A percentile compares a stretch with the other conserved stretches of the same genome.
Conservation (phyloP, 306 rosid genomes). For the Cicer judaicum region DNA sequence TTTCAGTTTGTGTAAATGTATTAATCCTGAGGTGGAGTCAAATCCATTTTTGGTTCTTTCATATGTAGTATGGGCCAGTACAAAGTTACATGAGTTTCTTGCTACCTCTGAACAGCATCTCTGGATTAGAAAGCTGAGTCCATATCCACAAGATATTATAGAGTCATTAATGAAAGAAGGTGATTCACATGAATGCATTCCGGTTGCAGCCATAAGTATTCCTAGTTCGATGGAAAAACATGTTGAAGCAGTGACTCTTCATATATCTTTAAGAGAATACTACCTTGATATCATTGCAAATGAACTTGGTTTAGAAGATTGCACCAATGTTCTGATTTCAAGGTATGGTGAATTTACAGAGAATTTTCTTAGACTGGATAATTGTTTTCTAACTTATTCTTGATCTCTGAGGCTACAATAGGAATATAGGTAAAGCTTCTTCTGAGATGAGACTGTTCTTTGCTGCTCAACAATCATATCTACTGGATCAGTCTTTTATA, state of each 20-base stretch:
- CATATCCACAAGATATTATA: slow-evolving; percentile 63
- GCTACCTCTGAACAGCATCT: slow-evolving; percentile 59
- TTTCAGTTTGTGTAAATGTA: slow-evolving; percentile 63
- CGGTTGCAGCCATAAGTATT: slow-evolving; percentile 60
- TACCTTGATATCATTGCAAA: slow-evolving; percentile 82
- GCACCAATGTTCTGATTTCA: slow-evolving; percentile 68
- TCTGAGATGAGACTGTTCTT: slow-evolving; percentile 84
- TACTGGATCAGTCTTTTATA: slow-evolving; percentile 55
- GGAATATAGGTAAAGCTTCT: slow-evolving; percentile 89
- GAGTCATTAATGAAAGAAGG: slow-evolving; percentile 51
- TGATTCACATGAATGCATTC: slow-evolving; percentile 49
- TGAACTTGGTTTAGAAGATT: slow-evolving; percentile 74
- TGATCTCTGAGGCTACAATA: slow-evolving; percentile 49
- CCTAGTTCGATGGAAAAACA: slow-evolving; percentile 68
- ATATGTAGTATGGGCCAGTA: slow-evolving; percentile 61
- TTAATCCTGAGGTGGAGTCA: slow-evolving; percentile 79
- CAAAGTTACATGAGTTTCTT: slow-evolving; percentile 57
- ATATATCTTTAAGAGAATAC: slow-evolving; percentile 65
- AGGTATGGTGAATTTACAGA: slow-evolving; percentile 58
- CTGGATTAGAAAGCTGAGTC: slow-evolving; percentile 69
- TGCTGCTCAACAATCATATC: slow-evolving; percentile 59
- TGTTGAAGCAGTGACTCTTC: slow-evolving; percentile 62
- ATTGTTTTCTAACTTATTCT: slow-evolving; percentile 37
- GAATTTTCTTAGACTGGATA: slow-evolving; percentile 24
- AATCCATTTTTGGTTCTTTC: slow-evolving; percentile 64